These are phyloP conservation scores for Pestalotiopsis sp. DNA, from an alignment of 2,329 filamentous ascomycete genomes.

Conservation along the genomic window DNA sequence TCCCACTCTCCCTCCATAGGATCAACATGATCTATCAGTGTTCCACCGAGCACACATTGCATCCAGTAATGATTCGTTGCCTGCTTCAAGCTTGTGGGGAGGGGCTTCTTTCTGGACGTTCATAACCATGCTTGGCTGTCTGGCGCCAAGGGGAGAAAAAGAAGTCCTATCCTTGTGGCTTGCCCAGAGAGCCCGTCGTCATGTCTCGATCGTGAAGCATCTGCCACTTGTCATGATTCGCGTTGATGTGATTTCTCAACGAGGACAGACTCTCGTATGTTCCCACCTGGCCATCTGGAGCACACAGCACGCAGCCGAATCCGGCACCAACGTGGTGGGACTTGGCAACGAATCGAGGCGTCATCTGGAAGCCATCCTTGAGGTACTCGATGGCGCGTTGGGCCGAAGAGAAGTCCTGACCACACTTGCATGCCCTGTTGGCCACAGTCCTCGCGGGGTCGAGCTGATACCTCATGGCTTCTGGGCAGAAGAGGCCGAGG, in stretches of 20 bases:
- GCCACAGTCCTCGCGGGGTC: slow-evolving; percentile 32
- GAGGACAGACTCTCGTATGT: slow-evolving; percentile 31
- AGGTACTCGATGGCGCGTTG: slow-evolving; percentile 21
- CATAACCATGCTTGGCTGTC: neutral
- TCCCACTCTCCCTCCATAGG: too few species aligned
- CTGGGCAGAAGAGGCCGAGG: slow-evolving; percentile 29
- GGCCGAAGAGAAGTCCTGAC: slow-evolving; percentile 32
- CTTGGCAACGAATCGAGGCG: slow-evolving; percentile 39
- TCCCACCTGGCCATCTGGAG: slow-evolving; percentile 34
- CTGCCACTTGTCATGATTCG: slow-evolving; percentile 41
- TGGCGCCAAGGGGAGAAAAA: neutral
- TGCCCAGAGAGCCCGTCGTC: slow-evolving; percentile 15
- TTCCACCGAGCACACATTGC: too few species aligned
- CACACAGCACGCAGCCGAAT: slow-evolving; percentile 36
- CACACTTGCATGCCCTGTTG: slow-evolving; percentile 29
- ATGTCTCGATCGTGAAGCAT: slow-evolving; percentile 40
- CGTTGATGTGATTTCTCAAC: slow-evolving; percentile 36
- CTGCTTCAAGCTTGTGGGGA: too few species aligned
- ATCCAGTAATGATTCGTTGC: too few species aligned
- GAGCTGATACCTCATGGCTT: slow-evolving; percentile 40
- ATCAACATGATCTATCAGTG: too few species aligned
- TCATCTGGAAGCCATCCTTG: slow-evolving; percentile 40
- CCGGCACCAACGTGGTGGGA: slow-evolving; percentile 29
- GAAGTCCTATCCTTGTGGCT: neutral
- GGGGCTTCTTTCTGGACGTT: neutral